Evolutionary conservation across 2,329 filamentous ascomycete genomes (phyloP).

Genomic region (Claviceps citrina): DNA sequence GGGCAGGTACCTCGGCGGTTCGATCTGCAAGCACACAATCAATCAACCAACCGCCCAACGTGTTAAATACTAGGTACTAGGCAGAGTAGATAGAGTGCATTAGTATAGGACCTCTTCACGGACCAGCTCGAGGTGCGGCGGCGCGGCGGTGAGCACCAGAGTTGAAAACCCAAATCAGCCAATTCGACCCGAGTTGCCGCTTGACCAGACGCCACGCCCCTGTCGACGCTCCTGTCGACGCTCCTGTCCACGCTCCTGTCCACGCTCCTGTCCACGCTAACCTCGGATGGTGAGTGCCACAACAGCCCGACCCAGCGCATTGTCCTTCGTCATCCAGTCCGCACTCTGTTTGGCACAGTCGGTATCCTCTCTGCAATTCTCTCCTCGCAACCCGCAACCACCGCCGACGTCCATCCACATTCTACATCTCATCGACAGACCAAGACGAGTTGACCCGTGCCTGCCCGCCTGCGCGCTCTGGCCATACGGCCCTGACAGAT

Average conservation of each 20-base stretch:
- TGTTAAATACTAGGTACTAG: no score
- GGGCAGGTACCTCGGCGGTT: no score
- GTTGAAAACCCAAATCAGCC: no score
- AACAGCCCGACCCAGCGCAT: conserved; percentile 6
- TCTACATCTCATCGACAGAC: neutral
- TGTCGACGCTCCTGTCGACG: no score
- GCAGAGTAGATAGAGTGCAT: no score
- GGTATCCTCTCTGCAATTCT: neutral
- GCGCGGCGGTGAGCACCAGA: no score
- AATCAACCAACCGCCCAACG: no score
- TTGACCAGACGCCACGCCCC: no score
- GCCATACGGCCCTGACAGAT: neutral
- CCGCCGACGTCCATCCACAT: neutral
- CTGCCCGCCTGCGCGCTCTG: neutral
- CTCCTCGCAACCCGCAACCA: conserved; percentile 1
- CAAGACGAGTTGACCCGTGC: neutral
- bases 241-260: neutral
- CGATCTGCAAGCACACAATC: no score
- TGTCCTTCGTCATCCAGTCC: conserved; percentile 7
- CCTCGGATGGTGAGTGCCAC: conserved; percentile 6
- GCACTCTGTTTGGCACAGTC: conserved; percentile 4
- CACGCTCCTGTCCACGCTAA: conserved; percentile 3
- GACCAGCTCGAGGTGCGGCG: no score
- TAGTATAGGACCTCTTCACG: no score
- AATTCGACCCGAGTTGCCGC: no score